Evolutionary conservation across 768 basidiomycete genomes (phyloP).

Genomic region (Agrocybe pediades): DNA sequence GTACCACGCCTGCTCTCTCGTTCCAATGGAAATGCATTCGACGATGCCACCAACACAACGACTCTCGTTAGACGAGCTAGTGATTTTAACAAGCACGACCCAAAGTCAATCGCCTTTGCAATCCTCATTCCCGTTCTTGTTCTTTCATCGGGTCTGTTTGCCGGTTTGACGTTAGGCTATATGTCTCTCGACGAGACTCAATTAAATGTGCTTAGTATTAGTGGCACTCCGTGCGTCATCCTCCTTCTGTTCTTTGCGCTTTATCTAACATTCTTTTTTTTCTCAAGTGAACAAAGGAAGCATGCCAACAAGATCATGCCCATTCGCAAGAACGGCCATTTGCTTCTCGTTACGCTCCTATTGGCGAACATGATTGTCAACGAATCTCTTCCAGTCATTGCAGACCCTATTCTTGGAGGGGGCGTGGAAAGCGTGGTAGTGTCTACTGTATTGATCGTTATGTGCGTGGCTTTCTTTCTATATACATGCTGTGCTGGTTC

Average conservation of each 20-base stretch:
- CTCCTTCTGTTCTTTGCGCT: not conserved
- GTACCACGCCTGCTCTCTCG: constrained; percentile 39
- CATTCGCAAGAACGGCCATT: constrained; percentile 80
- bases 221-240: constrained; percentile 72
- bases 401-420: constrained; percentile 78
- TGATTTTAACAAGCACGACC: constrained; percentile 29
- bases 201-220: constrained; percentile 82
- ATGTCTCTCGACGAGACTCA: constrained; percentile 94
- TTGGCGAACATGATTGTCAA: constrained; percentile 93
- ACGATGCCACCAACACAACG: not conserved
- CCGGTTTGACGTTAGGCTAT: constrained; percentile 89
- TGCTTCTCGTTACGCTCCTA: constrained; percentile 80
- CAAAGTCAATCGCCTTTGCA: constrained; percentile 40
- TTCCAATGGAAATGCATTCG: constrained; percentile 9
- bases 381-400: constrained; percentile 83
- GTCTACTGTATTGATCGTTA: constrained; percentile 84
- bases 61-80: constrained; percentile 26
- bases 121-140: constrained; percentile 84
- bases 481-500: not conserved
- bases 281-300: constrained; percentile 66
- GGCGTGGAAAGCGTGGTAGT: constrained; percentile 77
- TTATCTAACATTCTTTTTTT: not conserved
- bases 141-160: constrained; percentile 81
- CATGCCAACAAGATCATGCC: constrained; percentile 88
- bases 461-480: constrained; percentile 53